These are phyloP conservation scores for Lolium perenne DNA, from an alignment of 176 grass and related monocot genomes.

Conservation along the genomic window DNA sequence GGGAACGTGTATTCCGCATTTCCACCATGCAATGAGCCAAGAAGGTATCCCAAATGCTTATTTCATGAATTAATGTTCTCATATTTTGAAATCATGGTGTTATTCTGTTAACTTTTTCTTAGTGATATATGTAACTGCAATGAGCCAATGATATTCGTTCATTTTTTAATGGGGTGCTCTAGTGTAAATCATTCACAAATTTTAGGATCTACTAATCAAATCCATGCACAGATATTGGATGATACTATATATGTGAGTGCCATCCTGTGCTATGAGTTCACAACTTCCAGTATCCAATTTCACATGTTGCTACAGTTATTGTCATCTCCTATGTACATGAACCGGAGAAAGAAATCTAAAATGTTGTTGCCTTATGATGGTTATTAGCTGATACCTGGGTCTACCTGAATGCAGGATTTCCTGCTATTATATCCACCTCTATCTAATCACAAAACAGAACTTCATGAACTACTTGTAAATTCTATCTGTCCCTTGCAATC, in stretches of 20 bases:
- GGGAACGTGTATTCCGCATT: neutral
- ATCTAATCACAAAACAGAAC: conserved; percentile 9
- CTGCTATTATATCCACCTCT: conserved; percentile 7
- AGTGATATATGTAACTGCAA: neutral
- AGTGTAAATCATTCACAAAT: neutral
- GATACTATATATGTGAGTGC: neutral
- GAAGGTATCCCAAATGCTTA: conserved; percentile 17
- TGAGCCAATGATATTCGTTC: neutral
- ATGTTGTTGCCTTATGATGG: neutral
- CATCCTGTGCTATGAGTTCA: conserved; percentile 10
- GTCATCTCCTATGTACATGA: conserved; percentile 40
- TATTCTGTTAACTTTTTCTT: conserved; percentile 7
- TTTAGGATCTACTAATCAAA: neutral
- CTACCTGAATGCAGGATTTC: conserved; percentile 19
- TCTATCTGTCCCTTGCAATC: neutral
- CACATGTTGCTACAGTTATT: conserved; percentile 32
- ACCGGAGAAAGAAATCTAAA: neutral
- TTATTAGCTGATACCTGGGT: conserved; percentile 6
- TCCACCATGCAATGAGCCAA: neutral
- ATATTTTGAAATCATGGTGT: neutral
- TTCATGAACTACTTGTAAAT: neutral
- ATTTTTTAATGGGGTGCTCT: neutral
- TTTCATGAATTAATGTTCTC: neutral
- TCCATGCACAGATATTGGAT: conserved; percentile 10
- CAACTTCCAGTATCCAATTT: conserved; percentile 6